Evolutionary conservation across 352 stramenopile genomes (phyloP), one percentile per base, ranked within the genome.

Genomic region (Phytophthora sp.): DNA sequence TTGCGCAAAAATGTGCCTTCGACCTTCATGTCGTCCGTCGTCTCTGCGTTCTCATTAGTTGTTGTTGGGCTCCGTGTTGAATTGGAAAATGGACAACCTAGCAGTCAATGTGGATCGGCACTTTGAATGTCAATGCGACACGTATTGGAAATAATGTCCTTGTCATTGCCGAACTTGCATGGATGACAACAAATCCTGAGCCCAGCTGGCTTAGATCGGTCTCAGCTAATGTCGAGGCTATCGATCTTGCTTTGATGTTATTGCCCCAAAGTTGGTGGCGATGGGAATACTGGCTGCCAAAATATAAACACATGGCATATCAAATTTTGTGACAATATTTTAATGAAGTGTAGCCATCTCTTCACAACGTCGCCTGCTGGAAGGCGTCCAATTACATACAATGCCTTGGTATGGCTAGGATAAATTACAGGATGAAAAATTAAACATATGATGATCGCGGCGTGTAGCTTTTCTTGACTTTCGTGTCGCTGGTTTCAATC

Each of bases 41-140:
- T 16, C 53, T 54, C 13, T 7, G 24, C 21, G 57, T 63, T 68
- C n/a, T 63, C 59, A 66, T 69, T n/a, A 36, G 49, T 51, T 54
- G 47, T 41, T 55, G 39, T 13, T 45, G 44, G 23, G 35, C 3
- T 63, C 55, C 21, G 12, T 57, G 38, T 42, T 23, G 33, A 66
- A 67, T 66, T 76, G 27, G 30, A 68, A 55, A 75, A 49, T 75
- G 62, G n/a, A n/a, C n/a, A n/a, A 68, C 8, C 30, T 29, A 1
- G 26, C 29, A 63, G 23, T 15, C 5, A 21, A 30, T 18, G 23
- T 56, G 23, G 49, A 38, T 24, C 41, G 38, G 9, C 20, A 38
- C 8, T 46, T 36, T n/a, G n/a, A 23, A 3, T 46, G 4, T 21
- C 6, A 54, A 27, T 76, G 68, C n/a, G 68, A 73, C 68, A 76